Conservation (phyloP, 192 early-diverging fungal genomes). For the Linnemannia hyalina region DNA sequence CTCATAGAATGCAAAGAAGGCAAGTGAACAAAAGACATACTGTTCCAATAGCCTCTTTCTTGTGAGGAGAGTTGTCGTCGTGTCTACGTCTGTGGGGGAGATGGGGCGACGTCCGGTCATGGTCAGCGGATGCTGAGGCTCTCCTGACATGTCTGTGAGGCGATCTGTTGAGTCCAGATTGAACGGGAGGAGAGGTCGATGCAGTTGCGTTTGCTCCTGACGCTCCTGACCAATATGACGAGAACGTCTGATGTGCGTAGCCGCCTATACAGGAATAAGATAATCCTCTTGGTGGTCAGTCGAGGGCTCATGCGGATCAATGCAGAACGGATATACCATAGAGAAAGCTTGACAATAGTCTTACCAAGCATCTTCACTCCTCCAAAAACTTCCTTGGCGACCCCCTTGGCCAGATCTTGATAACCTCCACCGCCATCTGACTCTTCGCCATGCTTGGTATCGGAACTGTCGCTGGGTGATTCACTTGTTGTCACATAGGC, state of each 20-base stretch:
- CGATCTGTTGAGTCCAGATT: conserved; percentile 20
- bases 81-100: conserved; percentile 22
- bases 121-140: conserved; percentile 34
- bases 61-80: conserved; percentile 45
- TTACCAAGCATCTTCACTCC: conserved; percentile 82
- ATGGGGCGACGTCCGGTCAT: conserved; percentile 22
- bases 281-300: background rate
- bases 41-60: conserved; percentile 53
- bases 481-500: conserved; percentile 76
- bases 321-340: background rate
- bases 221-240: conserved; percentile 69
- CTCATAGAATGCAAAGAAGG: background rate
- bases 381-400: conserved; percentile 83
- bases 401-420: conserved; percentile 74
- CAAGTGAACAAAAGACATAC: conserved; percentile 34
- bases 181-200: conserved; percentile 34
- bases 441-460: conserved; percentile 66
- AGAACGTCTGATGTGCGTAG: conserved; percentile 76
- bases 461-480: conserved; percentile 61
- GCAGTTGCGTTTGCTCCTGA: conserved; percentile 32
- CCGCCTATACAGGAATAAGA: conserved; percentile 44
- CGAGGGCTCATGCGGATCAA: background rate
- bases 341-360: background rate
- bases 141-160: conserved; percentile 28
- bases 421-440: conserved; percentile 39